phyloP scores from a whole-genome alignment of 1,284 basidiomycete species.

The Ceratorhiza oryzae-sativae region DNA sequence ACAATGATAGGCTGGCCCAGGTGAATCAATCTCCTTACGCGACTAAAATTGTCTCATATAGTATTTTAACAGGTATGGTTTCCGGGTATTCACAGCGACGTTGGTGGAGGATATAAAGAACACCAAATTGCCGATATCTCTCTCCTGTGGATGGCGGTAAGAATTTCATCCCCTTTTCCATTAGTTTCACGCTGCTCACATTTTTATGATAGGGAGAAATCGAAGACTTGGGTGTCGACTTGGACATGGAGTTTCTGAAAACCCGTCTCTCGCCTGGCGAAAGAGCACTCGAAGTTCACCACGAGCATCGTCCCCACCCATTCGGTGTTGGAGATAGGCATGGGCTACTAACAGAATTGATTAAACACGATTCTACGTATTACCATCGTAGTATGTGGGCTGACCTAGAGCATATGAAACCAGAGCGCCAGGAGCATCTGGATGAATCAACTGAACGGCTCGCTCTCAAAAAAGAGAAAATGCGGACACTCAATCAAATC shows the following conservation, averaged over 20 bases:
- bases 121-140: constrained; percentile 38
- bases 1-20: constrained; percentile 8
- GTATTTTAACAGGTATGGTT: constrained; percentile 30
- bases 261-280: background rate
- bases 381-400: background rate
- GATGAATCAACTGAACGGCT: background rate
- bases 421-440: background rate
- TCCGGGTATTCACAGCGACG: constrained; percentile 36
- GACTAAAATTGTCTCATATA: no score
- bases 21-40: no score
- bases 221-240: background rate
- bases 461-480: background rate
- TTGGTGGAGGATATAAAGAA: constrained; percentile 40
- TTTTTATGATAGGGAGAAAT: background rate
- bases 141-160: constrained; percentile 39
- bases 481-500: background rate
- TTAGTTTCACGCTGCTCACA: background rate
- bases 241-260: constrained; percentile 5
- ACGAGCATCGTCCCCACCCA: background rate
- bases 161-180: background rate
- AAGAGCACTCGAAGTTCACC: background rate
- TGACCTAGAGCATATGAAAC: background rate
- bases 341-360: background rate
- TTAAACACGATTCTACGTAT: background rate
- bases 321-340: background rate